Conservation (phyloP, 176 grass and related monocot species). For the Carex scoparia region DNA sequence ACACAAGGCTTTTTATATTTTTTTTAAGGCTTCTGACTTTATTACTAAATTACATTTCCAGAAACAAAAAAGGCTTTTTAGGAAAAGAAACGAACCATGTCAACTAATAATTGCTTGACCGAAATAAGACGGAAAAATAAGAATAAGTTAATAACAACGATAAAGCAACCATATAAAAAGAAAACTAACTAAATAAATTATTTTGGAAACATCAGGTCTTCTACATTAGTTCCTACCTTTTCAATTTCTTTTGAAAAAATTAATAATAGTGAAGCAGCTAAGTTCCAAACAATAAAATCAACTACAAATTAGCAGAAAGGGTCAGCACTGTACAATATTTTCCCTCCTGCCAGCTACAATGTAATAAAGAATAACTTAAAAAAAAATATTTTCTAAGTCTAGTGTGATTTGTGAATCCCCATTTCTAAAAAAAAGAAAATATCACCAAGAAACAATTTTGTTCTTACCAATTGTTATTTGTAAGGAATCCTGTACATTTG, state of each 20-base stretch:
- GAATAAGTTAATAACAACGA: background rate
- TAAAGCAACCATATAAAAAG: background rate
- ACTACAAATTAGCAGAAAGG: background rate
- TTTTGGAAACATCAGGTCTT: background rate
- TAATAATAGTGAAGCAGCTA: background rate
- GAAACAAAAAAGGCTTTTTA: too few species aligned
- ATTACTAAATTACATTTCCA: too few species aligned
- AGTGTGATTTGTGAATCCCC: background rate
- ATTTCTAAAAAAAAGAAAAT: background rate
- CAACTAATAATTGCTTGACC: background rate
- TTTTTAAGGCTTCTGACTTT: too few species aligned
- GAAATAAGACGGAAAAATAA: background rate
- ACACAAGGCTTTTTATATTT: too few species aligned
- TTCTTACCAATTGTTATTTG: background rate
- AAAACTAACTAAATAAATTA: background rate
- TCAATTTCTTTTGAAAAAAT: background rate
- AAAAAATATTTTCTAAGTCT: background rate
- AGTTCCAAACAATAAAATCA: background rate
- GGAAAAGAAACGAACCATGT: background rate
- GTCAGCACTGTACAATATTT: background rate
- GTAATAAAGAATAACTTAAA: slow-evolving; percentile 1
- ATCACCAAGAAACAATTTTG: background rate
- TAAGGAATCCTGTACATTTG: slow-evolving; percentile 11
- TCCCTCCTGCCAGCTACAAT: background rate
- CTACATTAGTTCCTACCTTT: background rate